These are phyloP conservation scores for Penicillium bovifimosum DNA, from an alignment of 495 filamentous ascomycete genomes.

Conservation along the genomic window DNA sequence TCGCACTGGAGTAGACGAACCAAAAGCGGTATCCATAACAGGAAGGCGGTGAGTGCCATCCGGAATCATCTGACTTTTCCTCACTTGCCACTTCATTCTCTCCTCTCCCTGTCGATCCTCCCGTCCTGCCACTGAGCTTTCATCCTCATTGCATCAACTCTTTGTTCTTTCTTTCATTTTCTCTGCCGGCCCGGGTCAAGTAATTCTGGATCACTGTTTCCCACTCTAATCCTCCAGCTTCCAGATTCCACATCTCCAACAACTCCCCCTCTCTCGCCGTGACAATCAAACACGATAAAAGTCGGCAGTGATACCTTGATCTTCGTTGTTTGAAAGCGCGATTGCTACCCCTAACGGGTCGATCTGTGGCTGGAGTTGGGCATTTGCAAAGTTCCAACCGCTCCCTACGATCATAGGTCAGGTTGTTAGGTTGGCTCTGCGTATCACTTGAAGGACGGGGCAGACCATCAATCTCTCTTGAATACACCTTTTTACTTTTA, in stretches of 20 bases:
- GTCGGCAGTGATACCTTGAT: not conserved
- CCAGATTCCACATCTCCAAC: not conserved
- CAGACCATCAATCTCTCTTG: conserved; percentile 12
- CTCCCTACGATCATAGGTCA: conserved; percentile 8
- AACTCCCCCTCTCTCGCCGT: not conserved
- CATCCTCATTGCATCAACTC: not conserved
- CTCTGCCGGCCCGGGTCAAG: not conserved
- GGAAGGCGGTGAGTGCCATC: not conserved
- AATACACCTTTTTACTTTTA: conserved; percentile 7
- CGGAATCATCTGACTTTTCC: conserved; percentile 2
- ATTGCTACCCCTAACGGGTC: conserved; percentile 1
- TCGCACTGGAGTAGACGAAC: not conserved
- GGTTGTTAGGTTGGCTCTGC: conserved; percentile 16
- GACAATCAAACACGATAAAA: not conserved
- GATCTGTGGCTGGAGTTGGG: conserved; percentile 32
- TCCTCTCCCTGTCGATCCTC: not conserved
- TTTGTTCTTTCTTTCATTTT: not conserved
- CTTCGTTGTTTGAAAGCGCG: not conserved
- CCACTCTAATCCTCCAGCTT: not conserved
- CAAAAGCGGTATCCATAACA: not conserved
- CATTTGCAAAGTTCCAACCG: conserved; percentile 62
- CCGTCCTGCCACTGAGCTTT: not conserved
- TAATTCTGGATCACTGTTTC: not conserved
- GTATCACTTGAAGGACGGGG: conserved; percentile 20
- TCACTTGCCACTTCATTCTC: conserved; percentile 5